Evolutionary conservation across 176 grass and related monocot genomes (phyloP).

Genomic region (Rhipidocladum racemiflorum): DNA sequence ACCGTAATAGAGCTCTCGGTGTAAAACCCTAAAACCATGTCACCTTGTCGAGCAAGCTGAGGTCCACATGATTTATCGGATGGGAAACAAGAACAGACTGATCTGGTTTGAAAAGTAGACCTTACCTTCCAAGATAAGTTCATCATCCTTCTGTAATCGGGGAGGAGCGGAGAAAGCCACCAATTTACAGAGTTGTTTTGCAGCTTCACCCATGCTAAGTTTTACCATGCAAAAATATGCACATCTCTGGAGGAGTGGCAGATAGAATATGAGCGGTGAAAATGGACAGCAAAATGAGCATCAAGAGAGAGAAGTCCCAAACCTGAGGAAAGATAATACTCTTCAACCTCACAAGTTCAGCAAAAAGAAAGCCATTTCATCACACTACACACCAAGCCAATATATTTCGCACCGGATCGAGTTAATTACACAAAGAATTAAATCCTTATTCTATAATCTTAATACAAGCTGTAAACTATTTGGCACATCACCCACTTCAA

Average conservation of each 20-base stretch:
- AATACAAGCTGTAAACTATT: slow-evolving; percentile 50
- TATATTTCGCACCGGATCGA: slow-evolving; percentile 23
- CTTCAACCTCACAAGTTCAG: background rate
- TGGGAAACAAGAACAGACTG: background rate
- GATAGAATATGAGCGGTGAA: background rate
- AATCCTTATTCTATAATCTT: slow-evolving; percentile 61
- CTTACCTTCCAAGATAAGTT: background rate
- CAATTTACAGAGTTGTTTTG: background rate
- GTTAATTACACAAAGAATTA: slow-evolving; percentile 65
- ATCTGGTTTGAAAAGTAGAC: background rate
- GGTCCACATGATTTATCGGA: background rate
- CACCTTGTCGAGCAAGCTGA: background rate
- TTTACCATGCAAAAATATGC: background rate
- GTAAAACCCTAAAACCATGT: too few relatives aligned
- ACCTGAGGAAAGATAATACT: background rate
- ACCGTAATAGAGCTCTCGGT: too few relatives aligned
- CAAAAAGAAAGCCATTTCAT: background rate
- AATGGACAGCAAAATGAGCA: background rate
- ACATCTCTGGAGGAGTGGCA: background rate
- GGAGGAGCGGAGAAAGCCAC: background rate
- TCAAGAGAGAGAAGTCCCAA: background rate
- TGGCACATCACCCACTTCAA: slow-evolving; percentile 23
- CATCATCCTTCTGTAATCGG: background rate
- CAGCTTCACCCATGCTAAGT: background rate
- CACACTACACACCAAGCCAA: slow-evolving; percentile 40